phyloP scores from a whole-genome alignment of 306 rosid species.

The Rosa lucieae region DNA sequence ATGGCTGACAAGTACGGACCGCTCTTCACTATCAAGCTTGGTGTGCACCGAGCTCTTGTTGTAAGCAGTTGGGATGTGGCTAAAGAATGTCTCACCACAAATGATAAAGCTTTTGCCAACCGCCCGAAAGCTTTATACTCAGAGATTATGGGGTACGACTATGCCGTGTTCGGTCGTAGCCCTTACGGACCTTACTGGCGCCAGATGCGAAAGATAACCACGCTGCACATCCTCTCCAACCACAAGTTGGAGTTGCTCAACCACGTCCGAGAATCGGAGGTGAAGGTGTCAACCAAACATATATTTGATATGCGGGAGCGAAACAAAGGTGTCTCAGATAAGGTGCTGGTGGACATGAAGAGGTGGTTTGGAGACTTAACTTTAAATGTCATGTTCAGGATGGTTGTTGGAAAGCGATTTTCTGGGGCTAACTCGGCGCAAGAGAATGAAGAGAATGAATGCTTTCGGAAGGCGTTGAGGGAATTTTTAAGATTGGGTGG shows the following conservation, averaged over 20 bases:
- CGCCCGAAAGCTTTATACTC: background rate
- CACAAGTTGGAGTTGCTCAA: constrained; percentile 14
- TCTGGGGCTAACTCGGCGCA: background rate
- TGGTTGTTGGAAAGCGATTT: constrained; percentile 5
- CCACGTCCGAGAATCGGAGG: constrained; percentile 10
- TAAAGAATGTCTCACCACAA: background rate
- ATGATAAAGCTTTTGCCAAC: background rate
- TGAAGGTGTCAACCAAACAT: background rate
- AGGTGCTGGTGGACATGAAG: constrained; percentile 11
- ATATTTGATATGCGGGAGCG: background rate
- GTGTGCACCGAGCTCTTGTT: background rate
- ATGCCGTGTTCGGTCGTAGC: background rate
- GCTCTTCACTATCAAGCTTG: background rate
- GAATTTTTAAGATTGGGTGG: background rate
- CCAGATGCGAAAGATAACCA: background rate
- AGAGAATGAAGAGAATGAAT: background rate
- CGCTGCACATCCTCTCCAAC: constrained; percentile 12
- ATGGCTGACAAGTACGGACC: background rate
- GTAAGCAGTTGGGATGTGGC: background rate
- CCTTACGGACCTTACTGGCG: background rate
- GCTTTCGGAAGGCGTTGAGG: background rate
- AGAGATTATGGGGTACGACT: background rate
- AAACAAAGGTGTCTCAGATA: background rate
- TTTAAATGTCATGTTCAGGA: constrained; percentile 5
- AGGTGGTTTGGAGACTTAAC: constrained; percentile 13